A percentile compares a stretch with the other conserved stretches of the same genome.
phyloP scores from a whole-genome alignment of 2,329 filamentous ascomycete species.

The Colletotrichum magnum region DNA sequence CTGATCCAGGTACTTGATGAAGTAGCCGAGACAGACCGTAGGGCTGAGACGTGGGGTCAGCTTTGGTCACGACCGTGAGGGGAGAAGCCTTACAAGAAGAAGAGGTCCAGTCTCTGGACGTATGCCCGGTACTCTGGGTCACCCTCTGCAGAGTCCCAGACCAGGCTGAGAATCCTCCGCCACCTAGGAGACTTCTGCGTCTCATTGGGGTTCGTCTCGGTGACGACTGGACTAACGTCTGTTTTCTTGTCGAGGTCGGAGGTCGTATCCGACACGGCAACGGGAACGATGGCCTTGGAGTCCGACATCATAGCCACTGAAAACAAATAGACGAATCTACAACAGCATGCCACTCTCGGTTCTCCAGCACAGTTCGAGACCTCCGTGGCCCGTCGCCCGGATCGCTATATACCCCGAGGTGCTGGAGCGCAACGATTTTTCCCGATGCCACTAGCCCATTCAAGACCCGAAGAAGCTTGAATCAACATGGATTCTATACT shows the following conservation, averaged over 20 bases:
- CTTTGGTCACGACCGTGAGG: neutral
- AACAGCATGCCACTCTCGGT: neutral
- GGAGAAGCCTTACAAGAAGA: constrained; percentile 19
- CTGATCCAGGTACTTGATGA: constrained; percentile 46
- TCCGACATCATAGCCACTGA: constrained; percentile 5
- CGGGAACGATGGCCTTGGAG: constrained; percentile 10
- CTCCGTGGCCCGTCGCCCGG: constrained; percentile 4
- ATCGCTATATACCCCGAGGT: constrained; percentile 26
- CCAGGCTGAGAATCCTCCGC: constrained; percentile 19
- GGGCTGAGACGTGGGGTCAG: neutral
- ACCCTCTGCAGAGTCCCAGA: constrained; percentile 31
- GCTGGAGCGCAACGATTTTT: constrained; percentile 28
- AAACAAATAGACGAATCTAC: rapidly evolving
- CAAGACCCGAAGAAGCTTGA: too few relatives aligned
- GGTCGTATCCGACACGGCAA: constrained; percentile 10
- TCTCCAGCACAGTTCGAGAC: neutral
- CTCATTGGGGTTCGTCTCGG: neutral
- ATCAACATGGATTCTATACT: neutral
- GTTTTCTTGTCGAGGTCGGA: constrained; percentile 21
- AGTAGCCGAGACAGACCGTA: constrained; percentile 26
- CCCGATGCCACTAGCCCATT: constrained; percentile 14
- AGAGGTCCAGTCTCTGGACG: constrained; percentile 25
- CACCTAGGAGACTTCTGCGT: neutral
- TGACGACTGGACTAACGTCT: neutral
- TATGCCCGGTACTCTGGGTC: constrained; percentile 29